Evolutionary conservation across 2,329 filamentous ascomycete genomes (phyloP), one percentile per base, ranked within the genome.

Genomic region (Cladobotryum protrusum): DNA sequence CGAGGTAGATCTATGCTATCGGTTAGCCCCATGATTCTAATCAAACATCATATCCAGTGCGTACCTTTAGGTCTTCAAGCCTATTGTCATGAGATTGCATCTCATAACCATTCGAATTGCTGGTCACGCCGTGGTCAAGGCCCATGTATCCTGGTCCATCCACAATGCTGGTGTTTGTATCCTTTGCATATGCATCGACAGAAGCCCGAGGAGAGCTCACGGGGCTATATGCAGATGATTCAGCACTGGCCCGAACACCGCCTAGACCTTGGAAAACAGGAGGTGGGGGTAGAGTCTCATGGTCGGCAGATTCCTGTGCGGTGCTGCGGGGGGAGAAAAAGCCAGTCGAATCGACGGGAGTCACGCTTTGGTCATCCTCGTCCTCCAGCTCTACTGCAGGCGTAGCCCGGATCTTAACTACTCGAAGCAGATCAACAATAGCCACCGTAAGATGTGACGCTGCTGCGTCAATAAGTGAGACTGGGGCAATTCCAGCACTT

Each of bases 401-500:
- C 0, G 88, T 93, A 8, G 83, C 76, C 32, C 86, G 81, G 56
- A 97, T 89, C 70, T 95, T 96, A 61, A 89, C 90, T 5, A 81
- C 73, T 44, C 88, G 86, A 47, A 96, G 76, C 13, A 97, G 77
- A 60, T 96, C 91, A 17, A 99, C 84, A 19, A 97, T 78, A 2
- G 91, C 84, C 4, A 87, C 83, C 1, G 89, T 89, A 34, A 97
- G 76, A 68, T 99, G 90, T 19, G 89, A 93, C 7, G 92, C 90
- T 2, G 93, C 92, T 3, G 92, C 93, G 66, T 99, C 93, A 18
- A 99, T 75, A 3, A 99, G 72, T 5, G 89, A 95, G n/a, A 99
- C 86, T 0, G 93, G 93, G 1, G 89, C 92, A 32, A 99, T 79
- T 29, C 93, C 93, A 17, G 82, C 83, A 1, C 89, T 85, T 11